Base-by-base conservation (phyloP, 140 eudicot genomes). In the Flaveria floridana region DNA sequence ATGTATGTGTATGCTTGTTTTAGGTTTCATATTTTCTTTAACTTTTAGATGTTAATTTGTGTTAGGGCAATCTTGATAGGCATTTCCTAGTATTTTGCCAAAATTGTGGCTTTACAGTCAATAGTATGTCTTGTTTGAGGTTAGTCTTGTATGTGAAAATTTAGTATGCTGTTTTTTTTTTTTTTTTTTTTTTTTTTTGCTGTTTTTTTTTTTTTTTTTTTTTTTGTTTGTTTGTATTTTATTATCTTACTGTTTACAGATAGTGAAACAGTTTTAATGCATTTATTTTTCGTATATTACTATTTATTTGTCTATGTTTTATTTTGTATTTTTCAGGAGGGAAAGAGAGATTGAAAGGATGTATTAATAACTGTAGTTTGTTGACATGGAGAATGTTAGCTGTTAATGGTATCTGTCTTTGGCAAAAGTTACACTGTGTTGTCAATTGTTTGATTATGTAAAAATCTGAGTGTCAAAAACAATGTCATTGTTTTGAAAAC, bases 11-110 rank as follows among this genome's bases (percentile, higher is more conserved):
- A 20, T 67, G 81, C 12, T 63, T 75, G 63, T 42, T 56, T 10
- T 11, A 42, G 39, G 42, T 26, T 65, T 65, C 53, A 51, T 57
- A 58, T 39, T 39, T 41, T 57, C 23, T 58, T 51, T 57, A 39
- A 58, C 67, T 65, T 21, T 53, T 56, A 25, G 76, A 71, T 53
- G 51, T 55, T 71, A 39, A 63, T 10, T 61, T 59, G 78, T 59
- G 51, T 25, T 42, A 20, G 69, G 65, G 53, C 73, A 26, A 12
- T 9, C 47, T 15, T 64, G 28, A 67, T 19, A 14, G 14, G 50
- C 15, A 0, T n/a, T 37, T 34, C 21, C 12, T 6, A n/a, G 26
- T 12, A 15, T 59, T 23, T 59, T 59, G 41, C 41, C 18, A 59
- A 39, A 13, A 39, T 59, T 59, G 42, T 59, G 66, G 18, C 41